phyloP scores from a whole-genome alignment of 345 rosid species.

The Ceriops tagal region DNA sequence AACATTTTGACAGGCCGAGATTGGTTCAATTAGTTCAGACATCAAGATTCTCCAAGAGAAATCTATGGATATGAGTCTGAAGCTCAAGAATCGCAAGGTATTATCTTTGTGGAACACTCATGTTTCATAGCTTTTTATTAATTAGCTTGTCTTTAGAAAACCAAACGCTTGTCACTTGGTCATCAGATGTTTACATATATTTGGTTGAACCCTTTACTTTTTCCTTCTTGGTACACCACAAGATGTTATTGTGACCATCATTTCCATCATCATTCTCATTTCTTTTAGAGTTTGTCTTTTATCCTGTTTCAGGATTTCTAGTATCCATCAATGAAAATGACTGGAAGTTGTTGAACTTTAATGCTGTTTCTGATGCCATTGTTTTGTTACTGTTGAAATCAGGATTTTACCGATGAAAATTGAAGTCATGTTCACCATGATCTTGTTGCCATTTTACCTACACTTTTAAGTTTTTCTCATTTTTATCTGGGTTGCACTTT shows the following conservation, averaged over 20 bases:
- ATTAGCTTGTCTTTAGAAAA: neutral
- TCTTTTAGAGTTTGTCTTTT: neutral
- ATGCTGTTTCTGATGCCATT: neutral
- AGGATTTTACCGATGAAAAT: neutral
- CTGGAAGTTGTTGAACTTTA: neutral
- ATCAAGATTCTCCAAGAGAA: constrained; percentile 95
- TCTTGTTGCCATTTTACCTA: no score
- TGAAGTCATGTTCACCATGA: neutral
- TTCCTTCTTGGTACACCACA: neutral
- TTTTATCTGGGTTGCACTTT: no score
- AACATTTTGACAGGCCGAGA: constrained; percentile 58
- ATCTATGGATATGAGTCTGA: constrained; percentile 99
- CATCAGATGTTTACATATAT: neutral
- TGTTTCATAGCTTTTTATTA: constrained; percentile 4
- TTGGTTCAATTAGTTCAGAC: constrained; percentile 97
- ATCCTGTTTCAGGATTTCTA: neutral
- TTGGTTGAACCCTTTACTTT: neutral
- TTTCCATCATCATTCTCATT: neutral
- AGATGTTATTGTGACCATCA: neutral
- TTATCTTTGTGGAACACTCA: neutral
- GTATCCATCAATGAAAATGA: neutral
- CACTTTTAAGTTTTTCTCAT: no score
- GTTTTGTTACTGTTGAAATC: neutral
- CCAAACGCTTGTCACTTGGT: neutral
- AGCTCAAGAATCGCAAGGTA: constrained; percentile 98